Conservation (phyloP, 805 yeast species). For the Cyberlindnera subsufficiens region DNA sequence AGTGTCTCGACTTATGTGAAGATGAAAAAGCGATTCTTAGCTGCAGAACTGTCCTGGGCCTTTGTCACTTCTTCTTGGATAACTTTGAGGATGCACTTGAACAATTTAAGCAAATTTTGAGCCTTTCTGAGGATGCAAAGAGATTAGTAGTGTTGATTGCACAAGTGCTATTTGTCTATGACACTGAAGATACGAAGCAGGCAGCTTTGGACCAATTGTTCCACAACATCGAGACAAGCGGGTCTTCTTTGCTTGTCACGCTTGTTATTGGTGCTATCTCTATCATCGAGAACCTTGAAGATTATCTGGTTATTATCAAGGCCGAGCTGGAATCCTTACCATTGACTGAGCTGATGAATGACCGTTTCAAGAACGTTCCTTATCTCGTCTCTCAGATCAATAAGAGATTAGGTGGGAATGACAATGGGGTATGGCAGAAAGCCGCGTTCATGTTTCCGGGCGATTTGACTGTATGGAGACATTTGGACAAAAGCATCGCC, state of each 20-base stretch:
- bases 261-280: constrained; percentile 77
- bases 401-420: constrained; percentile 28
- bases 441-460: constrained; percentile 72
- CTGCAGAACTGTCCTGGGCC: constrained; percentile 63
- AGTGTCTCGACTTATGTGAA: constrained; percentile 43
- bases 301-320: constrained; percentile 52
- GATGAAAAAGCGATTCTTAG: constrained; percentile 40
- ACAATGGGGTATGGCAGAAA: constrained; percentile 49
- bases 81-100: constrained; percentile 62
- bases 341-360: constrained; percentile 41
- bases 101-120: constrained; percentile 61
- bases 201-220: constrained; percentile 84
- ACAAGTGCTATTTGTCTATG: constrained; percentile 73
- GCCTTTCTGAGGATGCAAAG: constrained; percentile 48
- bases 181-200: constrained; percentile 68
- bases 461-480: constrained; percentile 62
- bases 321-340: constrained; percentile 57
- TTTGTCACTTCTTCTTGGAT: constrained; percentile 57
- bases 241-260: constrained; percentile 61
- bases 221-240: constrained; percentile 53
- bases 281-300: constrained; percentile 55
- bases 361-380: constrained; percentile 52
- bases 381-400: constrained; percentile 48
- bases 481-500: constrained; percentile 51
- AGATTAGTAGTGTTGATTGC: constrained; percentile 68